A percentile compares a stretch with the other conserved stretches of the same genome.
Conservation (phyloP, 441 rosid genomes). For the Breynia disticha region DNA sequence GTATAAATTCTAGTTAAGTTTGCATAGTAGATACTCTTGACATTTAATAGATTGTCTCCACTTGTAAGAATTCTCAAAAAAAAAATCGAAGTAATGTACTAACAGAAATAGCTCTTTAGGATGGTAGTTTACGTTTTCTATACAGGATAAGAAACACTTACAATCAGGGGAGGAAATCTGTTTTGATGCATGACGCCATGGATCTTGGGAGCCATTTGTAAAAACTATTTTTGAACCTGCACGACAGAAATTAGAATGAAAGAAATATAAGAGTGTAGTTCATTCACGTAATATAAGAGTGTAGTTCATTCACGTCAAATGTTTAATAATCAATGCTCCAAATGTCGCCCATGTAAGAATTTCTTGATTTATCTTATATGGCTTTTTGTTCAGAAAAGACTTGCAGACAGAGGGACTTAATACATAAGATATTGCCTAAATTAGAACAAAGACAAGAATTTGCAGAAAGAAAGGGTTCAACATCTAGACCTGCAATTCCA, state of each 20-base stretch:
- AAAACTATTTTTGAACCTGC: slow-evolving; percentile 80
- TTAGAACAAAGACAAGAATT: neutral
- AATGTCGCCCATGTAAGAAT: neutral
- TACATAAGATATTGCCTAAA: too few species aligned
- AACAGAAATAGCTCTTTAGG: neutral
- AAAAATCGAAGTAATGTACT: too few species aligned
- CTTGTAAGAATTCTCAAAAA: too few species aligned
- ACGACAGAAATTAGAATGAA: too few species aligned
- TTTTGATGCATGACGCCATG: slow-evolving; percentile 97
- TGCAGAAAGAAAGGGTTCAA: slow-evolving; percentile 10
- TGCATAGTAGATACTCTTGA: neutral
- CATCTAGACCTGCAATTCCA: slow-evolving; percentile 54
- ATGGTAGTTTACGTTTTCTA: neutral
- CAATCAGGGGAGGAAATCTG: slow-evolving; percentile 72
- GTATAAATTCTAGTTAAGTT: too few species aligned
- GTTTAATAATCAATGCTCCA: neutral
- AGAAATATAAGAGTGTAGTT: too few species aligned
- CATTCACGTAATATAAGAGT: too few species aligned
- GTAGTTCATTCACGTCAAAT: too few species aligned
- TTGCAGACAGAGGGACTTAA: neutral
- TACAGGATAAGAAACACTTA: slow-evolving; percentile 26
- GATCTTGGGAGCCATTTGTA: slow-evolving; percentile 95
- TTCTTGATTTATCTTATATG: neutral
- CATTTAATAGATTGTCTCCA: too few species aligned
- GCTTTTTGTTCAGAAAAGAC: too few species aligned